Evolutionary conservation across 2,329 filamentous ascomycete species (phyloP), one percentile per base, ranked within the genome.

Genomic region (Penicillium sp.): DNA sequence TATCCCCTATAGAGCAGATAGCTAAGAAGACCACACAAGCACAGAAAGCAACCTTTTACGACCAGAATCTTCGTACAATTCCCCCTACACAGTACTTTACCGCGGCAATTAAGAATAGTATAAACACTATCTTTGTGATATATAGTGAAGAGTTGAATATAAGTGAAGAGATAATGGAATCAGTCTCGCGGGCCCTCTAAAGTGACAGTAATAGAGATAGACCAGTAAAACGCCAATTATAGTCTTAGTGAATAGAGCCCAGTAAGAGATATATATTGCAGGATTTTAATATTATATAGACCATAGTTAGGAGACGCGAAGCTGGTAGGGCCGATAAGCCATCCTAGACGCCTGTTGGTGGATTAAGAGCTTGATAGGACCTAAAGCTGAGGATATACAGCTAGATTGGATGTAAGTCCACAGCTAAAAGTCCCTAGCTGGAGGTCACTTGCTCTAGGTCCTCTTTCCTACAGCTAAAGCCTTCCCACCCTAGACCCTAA

Each of bases 1-100:
- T 39, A 14, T 47, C 40, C 39, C 29, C 32, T 14, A 38, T 51
- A 8, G 43, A 39, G 39, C 35, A 37, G 20, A 47, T 53, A 10
- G 45, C 39, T 19, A 38, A 38, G 14, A 50, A 48, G 18, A 32
- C 48, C 10, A 45, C 47, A 19, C 37, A 37, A 31, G 39, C 32
- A 38, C 34, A 16, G 3, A 9, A 50, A 27, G 41, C 36, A 23
- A 48, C 41, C 8, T 47, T 41, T 39, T 53, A 54, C 36, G 35
- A 53, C 28, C 40, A 36, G 34, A 46, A 52, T 18, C 36, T 52
- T 20, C 46, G 43, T 17, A 25, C 41, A 40, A 20, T 52, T 2
- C 40, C 43, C 20, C 50, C 38, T 16, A 27, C 28, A 29, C 40
- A 23, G 17, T 18, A 19, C 28, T 34, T 38, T 14, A 17, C 13